Conservation (phyloP, 179 eudicot species). For the Corrigiola litoralis region DNA sequence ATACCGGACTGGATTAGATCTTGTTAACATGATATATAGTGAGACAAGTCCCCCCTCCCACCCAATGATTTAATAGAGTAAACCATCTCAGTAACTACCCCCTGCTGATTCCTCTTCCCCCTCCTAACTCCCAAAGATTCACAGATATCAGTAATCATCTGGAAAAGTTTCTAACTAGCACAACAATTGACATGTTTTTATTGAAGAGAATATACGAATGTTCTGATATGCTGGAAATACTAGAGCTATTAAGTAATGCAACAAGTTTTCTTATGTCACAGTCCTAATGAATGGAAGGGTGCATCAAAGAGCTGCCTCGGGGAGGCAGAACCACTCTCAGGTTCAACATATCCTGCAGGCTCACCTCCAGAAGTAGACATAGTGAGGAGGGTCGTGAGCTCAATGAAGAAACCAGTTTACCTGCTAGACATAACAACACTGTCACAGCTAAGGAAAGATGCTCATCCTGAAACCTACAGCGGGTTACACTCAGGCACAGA, state of each 20-base stretch:
- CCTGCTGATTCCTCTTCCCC: no score
- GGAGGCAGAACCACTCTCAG: conserved; percentile 42
- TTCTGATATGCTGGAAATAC: background rate
- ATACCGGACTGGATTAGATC: no score
- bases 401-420: conserved; percentile 34
- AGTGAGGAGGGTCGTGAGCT: conserved; percentile 25
- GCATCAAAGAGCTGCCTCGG: conserved; percentile 38
- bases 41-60: no score
- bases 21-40: no score
- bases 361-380: conserved; percentile 29
- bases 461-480: conserved; percentile 43
- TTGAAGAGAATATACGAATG: background rate
- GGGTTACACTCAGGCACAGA: conserved; percentile 34
- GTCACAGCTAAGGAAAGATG: conserved; percentile 49
- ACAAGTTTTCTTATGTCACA: conserved; percentile 14
- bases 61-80: no score
- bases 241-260: background rate
- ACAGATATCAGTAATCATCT: no score
- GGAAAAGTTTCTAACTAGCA: no score
- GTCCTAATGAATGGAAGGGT: conserved; percentile 46
- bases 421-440: conserved; percentile 45
- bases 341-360: conserved; percentile 47
- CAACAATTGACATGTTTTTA: background rate
- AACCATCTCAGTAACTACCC: no score
- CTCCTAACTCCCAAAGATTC: no score